Evolutionary conservation across 495 filamentous ascomycete species (phyloP).

Genomic region (Aspergillus cavernicola): DNA sequence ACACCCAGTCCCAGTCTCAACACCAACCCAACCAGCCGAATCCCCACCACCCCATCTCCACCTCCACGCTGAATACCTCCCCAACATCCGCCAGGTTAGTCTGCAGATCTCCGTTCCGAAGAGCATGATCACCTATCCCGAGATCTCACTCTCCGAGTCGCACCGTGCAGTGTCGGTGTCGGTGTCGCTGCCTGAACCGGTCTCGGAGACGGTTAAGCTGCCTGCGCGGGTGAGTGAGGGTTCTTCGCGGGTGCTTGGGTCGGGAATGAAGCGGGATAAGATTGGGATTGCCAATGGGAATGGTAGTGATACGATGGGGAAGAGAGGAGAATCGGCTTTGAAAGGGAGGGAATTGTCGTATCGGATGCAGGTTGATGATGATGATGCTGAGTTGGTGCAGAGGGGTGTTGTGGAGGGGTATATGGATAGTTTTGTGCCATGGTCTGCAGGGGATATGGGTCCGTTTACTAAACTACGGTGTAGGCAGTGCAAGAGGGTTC

Average conservation of each 20-base stretch:
- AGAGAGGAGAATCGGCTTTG: no score
- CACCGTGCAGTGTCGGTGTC: conserved; percentile 37
- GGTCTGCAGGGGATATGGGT: conserved; percentile 66
- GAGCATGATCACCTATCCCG: conserved; percentile 20
- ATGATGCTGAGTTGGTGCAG: conserved; percentile 17
- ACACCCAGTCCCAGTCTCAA: no score
- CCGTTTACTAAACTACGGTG: conserved; percentile 57
- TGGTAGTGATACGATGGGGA: no score
- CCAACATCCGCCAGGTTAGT: conserved; percentile 81
- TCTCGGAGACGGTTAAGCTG: conserved; percentile 55
- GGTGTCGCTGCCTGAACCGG: conserved; percentile 43
- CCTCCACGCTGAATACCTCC: conserved; percentile 83
- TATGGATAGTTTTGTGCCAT: conserved; percentile 54
- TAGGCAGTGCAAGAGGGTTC: conserved; percentile 47
- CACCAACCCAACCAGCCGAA: no score
- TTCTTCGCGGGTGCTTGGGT: conserved; percentile 11
- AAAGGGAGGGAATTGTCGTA: conserved; percentile 58
- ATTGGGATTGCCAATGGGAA: background rate
- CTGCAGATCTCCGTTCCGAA: conserved; percentile 62
- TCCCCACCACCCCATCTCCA: conserved; percentile 24
- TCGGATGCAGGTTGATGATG: conserved; percentile 60
- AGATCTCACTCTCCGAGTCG: conserved; percentile 38
- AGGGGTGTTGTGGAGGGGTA: conserved; percentile 22
- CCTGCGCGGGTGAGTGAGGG: conserved; percentile 55
- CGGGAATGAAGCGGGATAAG: background rate